Evolutionary conservation across 306 rosid genomes (phyloP), one percentile per base, ranked within the genome.

Genomic region (Cicer judaicum): DNA sequence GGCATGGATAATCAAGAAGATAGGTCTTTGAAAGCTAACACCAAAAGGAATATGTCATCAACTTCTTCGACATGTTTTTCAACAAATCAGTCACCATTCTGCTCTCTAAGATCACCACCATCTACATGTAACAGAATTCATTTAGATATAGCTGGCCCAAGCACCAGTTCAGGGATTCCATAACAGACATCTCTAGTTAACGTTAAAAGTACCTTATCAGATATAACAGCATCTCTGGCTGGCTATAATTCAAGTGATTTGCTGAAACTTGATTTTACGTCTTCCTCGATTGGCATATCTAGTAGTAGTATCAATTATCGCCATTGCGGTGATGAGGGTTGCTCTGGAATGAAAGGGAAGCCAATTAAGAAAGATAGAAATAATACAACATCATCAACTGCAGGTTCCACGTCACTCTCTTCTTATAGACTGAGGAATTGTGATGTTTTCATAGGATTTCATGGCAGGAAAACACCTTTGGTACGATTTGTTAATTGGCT

Each of bases 31-130:
- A 79, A 76, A 18, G 87, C 90, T 57, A 86, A 86, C 40, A 82
- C 90, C 61, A 75, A 74, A 44, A 89, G 96, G 83, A 90, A 90
- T 39, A 74, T 89, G 85, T 93, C 98, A 0, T 88, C 97, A 0
- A 89, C 97, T 6, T 93, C 98, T 65, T 91, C 97, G 15, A 83
- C 82, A 7, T 93, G 91, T 74, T 88, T 85, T 72, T 93, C 98
- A 5, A 97, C 98, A 1, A 87, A 86, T 68, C 98, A 91, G 71
- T 93, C 98, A 6, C 98, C 98, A 1, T 93, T 93, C 81, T 90
- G 90, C 78, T 90, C 98, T 76, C 98, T 97, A 41, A 89, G 98
- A 84, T 69, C 96, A 7, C 70, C 97, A 7, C 75, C 96, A 6
- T 85, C 84, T 68, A 79, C 76, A 29, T 79, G 82, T 78, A 85